Conservation (phyloP, 2,329 filamentous ascomycete species). For the Dissoconium aciculare region DNA sequence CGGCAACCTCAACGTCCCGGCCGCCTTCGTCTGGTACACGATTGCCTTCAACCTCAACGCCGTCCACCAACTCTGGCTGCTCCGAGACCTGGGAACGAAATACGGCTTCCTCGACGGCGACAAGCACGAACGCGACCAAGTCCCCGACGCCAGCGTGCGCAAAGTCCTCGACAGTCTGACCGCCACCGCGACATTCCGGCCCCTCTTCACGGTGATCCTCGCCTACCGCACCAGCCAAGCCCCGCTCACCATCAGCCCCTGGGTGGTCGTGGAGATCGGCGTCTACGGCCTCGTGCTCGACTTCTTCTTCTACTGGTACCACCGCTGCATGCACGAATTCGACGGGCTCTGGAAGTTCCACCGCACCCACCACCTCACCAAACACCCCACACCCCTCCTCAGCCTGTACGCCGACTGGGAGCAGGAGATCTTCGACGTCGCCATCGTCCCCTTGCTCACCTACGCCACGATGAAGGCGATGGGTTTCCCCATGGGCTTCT, state of each 20-base stretch:
- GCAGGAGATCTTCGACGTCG: slow-evolving; percentile 32
- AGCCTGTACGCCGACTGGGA: slow-evolving; percentile 30
- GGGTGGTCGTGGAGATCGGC: slow-evolving; percentile 27
- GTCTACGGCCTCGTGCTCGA: slow-evolving; percentile 32
- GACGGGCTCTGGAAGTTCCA: slow-evolving; percentile 31
- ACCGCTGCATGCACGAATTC: slow-evolving; percentile 30
- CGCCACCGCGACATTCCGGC: slow-evolving; percentile 10
- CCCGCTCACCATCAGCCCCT: slow-evolving; percentile 15
- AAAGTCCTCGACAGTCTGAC: slow-evolving; percentile 11
- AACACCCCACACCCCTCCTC: slow-evolving; percentile 31
- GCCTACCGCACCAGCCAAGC: slow-evolving; percentile 7
- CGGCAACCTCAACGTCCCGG: slow-evolving; percentile 19
- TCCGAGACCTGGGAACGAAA: slow-evolving; percentile 26
- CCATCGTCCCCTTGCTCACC: slow-evolving; percentile 28
- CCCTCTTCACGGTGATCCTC: slow-evolving; percentile 11
- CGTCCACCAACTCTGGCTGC: slow-evolving; percentile 26
- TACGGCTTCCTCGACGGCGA: slow-evolving; percentile 33
- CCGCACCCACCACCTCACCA: slow-evolving; percentile 33
- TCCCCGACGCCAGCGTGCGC: slow-evolving; percentile 23
- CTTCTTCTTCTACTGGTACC: slow-evolving; percentile 32
- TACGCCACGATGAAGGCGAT: slow-evolving; percentile 23
- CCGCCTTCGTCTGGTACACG: slow-evolving; percentile 27
- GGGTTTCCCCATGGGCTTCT: slow-evolving; percentile 32
- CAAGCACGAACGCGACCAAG: slow-evolving; percentile 29
- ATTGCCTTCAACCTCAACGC: slow-evolving; percentile 28